Percentiles rank a stretch among this genome's conserved stretches.
These are phyloP conservation scores for Peziza echinospora DNA, from an alignment of 495 filamentous ascomycete genomes.

Conservation along the genomic window DNA sequence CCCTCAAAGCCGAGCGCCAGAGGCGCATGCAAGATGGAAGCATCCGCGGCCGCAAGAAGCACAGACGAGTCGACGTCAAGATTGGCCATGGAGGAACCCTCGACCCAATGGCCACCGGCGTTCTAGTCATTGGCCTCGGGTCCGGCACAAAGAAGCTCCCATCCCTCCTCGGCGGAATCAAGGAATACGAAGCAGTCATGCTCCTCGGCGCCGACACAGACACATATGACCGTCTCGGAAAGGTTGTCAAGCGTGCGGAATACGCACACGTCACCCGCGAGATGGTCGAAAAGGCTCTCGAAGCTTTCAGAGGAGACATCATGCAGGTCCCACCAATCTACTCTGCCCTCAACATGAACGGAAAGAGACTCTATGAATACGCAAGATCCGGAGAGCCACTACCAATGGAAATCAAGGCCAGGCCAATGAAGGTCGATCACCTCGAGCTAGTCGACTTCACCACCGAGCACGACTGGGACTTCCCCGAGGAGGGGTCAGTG, in stretches of 20 bases:
- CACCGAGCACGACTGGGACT: slow-evolving; percentile 40
- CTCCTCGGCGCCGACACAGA: slow-evolving; percentile 86
- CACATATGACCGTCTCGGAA: slow-evolving; percentile 69
- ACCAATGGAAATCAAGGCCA: slow-evolving; percentile 58
- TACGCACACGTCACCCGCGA: slow-evolving; percentile 62
- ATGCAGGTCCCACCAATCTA: slow-evolving; percentile 83
- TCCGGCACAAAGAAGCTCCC: slow-evolving; percentile 65
- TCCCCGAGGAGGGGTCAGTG: slow-evolving; percentile 53
- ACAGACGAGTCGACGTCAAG: slow-evolving; percentile 47
- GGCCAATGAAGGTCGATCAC: slow-evolving; percentile 52
- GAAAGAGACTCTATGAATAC: slow-evolving; percentile 89
- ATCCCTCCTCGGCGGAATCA: slow-evolving; percentile 65
- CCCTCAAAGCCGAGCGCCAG: slow-evolving; percentile 37
- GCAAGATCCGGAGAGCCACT: slow-evolving; percentile 69
- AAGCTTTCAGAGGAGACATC: slow-evolving; percentile 59
- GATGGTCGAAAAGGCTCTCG: slow-evolving; percentile 53
- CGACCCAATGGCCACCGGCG: slow-evolving; percentile 81
- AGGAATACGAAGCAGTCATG: slow-evolving; percentile 73
- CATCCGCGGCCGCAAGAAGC: slow-evolving; percentile 31
- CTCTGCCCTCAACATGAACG: slow-evolving; percentile 75
- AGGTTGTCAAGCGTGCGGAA: slow-evolving; percentile 46
- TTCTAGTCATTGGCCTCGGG: slow-evolving; percentile 71
- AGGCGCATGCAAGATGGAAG: slow-evolving; percentile 30
- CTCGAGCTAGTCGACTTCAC: slow-evolving; percentile 72
- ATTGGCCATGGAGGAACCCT: slow-evolving; percentile 92